Evolutionary conservation across 768 basidiomycete genomes (phyloP).

Genomic region (Leccinum truebloodii): DNA sequence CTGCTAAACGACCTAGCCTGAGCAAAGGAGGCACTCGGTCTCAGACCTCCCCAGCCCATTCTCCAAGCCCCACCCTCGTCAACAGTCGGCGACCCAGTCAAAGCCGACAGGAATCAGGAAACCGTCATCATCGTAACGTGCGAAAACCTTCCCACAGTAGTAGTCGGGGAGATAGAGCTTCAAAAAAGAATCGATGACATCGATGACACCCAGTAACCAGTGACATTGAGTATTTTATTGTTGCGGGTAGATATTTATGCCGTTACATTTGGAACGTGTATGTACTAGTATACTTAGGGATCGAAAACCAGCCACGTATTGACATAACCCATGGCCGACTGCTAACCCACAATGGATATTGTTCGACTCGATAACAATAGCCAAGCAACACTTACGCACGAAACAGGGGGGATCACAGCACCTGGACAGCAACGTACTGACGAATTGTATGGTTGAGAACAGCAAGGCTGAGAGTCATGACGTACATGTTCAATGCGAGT

Average conservation of each 20-base stretch:
- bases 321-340: not conserved
- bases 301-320: not conserved
- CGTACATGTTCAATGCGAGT: slow-evolving; percentile 17
- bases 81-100: slow-evolving; percentile 24
- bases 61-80: slow-evolving; percentile 17
- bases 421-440: slow-evolving; percentile 8
- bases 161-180: slow-evolving; percentile 11
- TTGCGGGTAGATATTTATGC: slow-evolving; percentile 23
- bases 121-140: slow-evolving; percentile 16
- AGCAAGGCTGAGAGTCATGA: slow-evolving; percentile 7
- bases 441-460: slow-evolving; percentile 2
- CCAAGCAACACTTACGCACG: not conserved
- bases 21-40: slow-evolving; percentile 11
- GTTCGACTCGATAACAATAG: not conserved
- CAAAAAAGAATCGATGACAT: slow-evolving; percentile 9
- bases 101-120: slow-evolving; percentile 8
- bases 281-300: not conserved
- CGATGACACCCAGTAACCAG: slow-evolving; percentile 5
- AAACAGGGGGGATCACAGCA: not conserved
- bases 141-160: slow-evolving; percentile 19
- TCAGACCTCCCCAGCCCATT: slow-evolving; percentile 14
- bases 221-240: slow-evolving; percentile 19
- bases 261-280: slow-evolving; percentile 10
- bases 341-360: slow-evolving; percentile 1
- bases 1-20: slow-evolving; percentile 10